A percentile compares a stretch with the other conserved stretches of the same genome.
Evolutionary conservation across 495 filamentous ascomycete species (phyloP).

Genomic region (Tuber umbilicatum): DNA sequence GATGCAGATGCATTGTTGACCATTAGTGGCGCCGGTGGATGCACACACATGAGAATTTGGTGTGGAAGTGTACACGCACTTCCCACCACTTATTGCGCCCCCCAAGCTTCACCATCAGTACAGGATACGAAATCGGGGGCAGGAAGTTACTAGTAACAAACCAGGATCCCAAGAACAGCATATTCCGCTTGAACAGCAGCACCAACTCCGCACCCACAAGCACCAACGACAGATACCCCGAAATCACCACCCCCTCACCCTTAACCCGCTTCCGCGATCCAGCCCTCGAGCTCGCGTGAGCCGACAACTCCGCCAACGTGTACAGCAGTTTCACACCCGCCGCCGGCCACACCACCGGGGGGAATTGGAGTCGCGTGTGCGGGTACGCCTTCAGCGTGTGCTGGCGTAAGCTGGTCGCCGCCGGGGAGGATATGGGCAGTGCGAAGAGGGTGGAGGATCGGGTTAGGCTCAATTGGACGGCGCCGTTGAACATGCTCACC

Average conservation of each 20-base stretch:
- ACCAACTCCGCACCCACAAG: background rate
- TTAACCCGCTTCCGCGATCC: background rate
- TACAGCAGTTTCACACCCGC: background rate
- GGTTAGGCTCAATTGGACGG: background rate
- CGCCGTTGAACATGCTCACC: background rate
- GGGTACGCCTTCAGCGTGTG: background rate
- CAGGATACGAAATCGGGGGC: background rate
- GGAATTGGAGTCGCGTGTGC: background rate
- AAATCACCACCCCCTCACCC: background rate
- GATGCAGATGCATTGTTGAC: background rate
- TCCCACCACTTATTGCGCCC: background rate
- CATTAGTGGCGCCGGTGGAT: background rate
- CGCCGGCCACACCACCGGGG: background rate
- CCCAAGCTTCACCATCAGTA: background rate
- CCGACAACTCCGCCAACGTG: background rate
- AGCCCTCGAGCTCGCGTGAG: background rate
- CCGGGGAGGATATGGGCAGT: background rate
- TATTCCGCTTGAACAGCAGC: background rate
- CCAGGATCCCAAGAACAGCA: background rate
- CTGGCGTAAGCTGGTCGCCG: background rate
- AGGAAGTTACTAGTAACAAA: background rate
- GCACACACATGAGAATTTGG: background rate
- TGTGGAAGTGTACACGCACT: background rate
- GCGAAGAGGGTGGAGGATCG: background rate
- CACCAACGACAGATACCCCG: background rate